Evolutionary conservation across 306 rosid genomes (phyloP), one percentile per base, ranked within the genome.

Genomic region (Pachyrhizus erosus): DNA sequence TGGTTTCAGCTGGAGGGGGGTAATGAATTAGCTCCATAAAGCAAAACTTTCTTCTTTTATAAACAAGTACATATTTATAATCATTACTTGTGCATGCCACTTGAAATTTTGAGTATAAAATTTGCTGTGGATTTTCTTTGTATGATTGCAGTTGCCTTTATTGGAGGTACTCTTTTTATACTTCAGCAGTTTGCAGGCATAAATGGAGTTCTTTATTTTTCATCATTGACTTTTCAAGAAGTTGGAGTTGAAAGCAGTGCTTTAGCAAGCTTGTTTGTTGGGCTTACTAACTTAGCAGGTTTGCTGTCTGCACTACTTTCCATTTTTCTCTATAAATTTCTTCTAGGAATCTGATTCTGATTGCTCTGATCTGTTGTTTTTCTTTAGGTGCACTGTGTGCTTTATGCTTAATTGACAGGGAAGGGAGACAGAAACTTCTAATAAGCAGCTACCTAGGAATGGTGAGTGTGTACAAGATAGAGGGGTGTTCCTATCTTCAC

Each of bases 131-230:
- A 45, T 70, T 67, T 76, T 68, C 81, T 83, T 37, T 83, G 81
- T 79, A 48, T 72, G 83, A 76, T 84, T 90, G 88, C 97, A 94
- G 98, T 88, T 86, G 90, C 97, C 68, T 84, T 89, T 72, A 87
- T 91, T 34, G 98, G 98, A 83, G 95, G 90, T 54, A 71, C 94
- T 61, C 97, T 94, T 48, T 92, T 94, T 84, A 84, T 87, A 60
- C 97, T 94, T 83, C 98, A 94, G 88, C 98, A 94, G 76, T 92
- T 94, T 82, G 86, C 96, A 5, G 98, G 97, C 72, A 92, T 94
- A 87, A 94, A 94, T 75, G 98, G 93, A 43, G 94, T 94, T 88
- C 97, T 94, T 70, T 94, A 91, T 80, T 94, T 92, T 84, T 94
- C 98, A 51, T 92, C 98, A 13, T 70, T 92, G 88, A 94, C 98